A percentile compares a stretch with the other conserved stretches of the same genome.
Conservation (phyloP, 305 asterid species). For the Fraxinus xanthoxyloides region DNA sequence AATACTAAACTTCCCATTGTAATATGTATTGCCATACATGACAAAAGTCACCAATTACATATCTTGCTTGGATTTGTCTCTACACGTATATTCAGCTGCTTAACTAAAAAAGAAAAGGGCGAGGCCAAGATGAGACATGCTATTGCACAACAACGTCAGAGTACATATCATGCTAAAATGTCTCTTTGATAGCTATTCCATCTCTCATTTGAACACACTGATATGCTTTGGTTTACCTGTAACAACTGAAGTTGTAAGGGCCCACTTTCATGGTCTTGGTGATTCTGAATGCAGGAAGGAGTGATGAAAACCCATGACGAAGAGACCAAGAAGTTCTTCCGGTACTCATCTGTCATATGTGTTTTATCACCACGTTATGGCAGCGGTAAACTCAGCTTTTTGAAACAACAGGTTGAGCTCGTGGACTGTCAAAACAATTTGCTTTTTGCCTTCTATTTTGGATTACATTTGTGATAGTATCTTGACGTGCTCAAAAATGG, state of each 20-base stretch:
- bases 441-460: not conserved
- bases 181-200: not conserved
- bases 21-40: not conserved
- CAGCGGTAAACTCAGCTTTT: constrained; percentile 76
- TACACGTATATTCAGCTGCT: not conserved
- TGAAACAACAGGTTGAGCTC: constrained; percentile 73
- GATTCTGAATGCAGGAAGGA: constrained; percentile 62
- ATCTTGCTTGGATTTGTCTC: not conserved
- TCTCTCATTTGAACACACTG: not conserved
- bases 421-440: constrained; percentile 2
- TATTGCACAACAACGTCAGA: not conserved
- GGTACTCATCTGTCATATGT: constrained; percentile 81
- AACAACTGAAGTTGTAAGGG: constrained; percentile 5
- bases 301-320: constrained; percentile 92
- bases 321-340: constrained; percentile 81
- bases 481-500: constrained; percentile 28
- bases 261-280: constrained; percentile 23
- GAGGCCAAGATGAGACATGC: not conserved
- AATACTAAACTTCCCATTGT: not conserved
- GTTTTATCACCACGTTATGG: constrained; percentile 85
- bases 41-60: not conserved
- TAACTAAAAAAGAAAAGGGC: not conserved
- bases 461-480: not conserved
- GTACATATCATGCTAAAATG: not conserved
- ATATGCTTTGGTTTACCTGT: not conserved